These are phyloP conservation scores for Coniella lustricola DNA, from an alignment of 2,329 filamentous ascomycete species.

Conservation along the genomic window DNA sequence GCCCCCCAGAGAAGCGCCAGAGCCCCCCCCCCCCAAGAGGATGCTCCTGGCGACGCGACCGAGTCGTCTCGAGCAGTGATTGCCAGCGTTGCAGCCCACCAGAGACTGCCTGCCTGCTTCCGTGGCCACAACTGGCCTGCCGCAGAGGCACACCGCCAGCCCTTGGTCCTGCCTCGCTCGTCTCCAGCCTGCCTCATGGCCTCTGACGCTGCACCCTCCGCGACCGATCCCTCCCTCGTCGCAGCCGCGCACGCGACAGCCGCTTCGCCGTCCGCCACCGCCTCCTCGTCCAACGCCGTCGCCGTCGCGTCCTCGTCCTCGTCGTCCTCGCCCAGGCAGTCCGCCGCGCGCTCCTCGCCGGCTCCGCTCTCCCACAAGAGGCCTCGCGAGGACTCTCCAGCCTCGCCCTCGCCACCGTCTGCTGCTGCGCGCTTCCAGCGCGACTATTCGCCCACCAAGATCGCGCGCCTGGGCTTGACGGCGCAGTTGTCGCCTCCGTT, in stretches of 20 bases:
- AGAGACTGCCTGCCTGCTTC: neutral
- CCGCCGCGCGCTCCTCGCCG: slow-evolving; percentile 31
- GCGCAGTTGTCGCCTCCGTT: slow-evolving; percentile 36
- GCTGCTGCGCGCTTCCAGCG: slow-evolving; percentile 24
- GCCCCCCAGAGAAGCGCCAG: no score
- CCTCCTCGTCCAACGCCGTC: slow-evolving; percentile 30
- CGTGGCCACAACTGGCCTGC: neutral
- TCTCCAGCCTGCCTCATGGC: slow-evolving; percentile 35
- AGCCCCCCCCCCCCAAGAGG: no score
- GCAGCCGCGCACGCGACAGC: slow-evolving; percentile 20
- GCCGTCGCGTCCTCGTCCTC: slow-evolving; percentile 26
- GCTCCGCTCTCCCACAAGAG: slow-evolving; percentile 38
- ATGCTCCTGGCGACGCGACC: slow-evolving; percentile 13
- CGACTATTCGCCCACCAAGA: slow-evolving; percentile 46
- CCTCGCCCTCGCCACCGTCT: slow-evolving; percentile 27
- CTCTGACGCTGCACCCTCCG: slow-evolving; percentile 45
- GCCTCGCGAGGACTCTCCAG: slow-evolving; percentile 40
- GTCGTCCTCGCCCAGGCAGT: slow-evolving; percentile 31
- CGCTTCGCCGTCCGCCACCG: slow-evolving; percentile 25
- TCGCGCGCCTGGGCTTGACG: slow-evolving; percentile 38
- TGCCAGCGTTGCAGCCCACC: slow-evolving; percentile 1
- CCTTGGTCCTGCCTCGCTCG: neutral
- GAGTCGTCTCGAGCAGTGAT: neutral
- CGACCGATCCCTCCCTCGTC: slow-evolving; percentile 42
- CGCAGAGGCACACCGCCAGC: neutral